Percentiles rank a stretch among this genome's conserved stretches.
Evolutionary conservation across 441 rosid genomes (phyloP).

Genomic region (Erodium trifolium): DNA sequence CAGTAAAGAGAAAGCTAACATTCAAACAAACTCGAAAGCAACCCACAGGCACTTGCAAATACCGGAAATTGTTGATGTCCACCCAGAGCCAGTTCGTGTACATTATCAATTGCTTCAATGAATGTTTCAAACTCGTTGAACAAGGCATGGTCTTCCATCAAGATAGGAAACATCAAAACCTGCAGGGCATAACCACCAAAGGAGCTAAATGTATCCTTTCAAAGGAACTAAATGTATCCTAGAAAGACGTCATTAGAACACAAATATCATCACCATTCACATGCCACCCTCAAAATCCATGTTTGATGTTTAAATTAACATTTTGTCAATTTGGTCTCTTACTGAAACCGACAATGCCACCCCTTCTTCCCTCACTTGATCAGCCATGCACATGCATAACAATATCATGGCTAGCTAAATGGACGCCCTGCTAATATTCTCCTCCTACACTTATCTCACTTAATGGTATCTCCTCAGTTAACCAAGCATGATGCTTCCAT

Average conservation of each 20-base stretch:
- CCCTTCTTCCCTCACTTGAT: too few species aligned
- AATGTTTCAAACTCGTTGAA: slow-evolving; percentile 76
- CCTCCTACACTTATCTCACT: too few species aligned
- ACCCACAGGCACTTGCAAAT: slow-evolving; percentile 20
- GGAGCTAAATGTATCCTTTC: background rate
- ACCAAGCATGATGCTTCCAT: too few species aligned
- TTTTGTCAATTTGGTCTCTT: too few species aligned
- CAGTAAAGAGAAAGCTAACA: slow-evolving; percentile 13
- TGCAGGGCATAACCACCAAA: slow-evolving; percentile 21
- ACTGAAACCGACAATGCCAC: too few species aligned
- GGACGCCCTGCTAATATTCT: too few species aligned
- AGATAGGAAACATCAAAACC: slow-evolving; percentile 93
- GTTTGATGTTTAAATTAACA: too few species aligned
- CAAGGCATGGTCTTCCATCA: slow-evolving; percentile 76
- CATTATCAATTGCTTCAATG: slow-evolving; percentile 77
- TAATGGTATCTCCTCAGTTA: too few species aligned
- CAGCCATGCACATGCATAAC: too few species aligned
- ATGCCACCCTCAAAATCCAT: slow-evolving; percentile 1
- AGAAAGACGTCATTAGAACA: background rate
- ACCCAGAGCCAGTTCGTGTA: slow-evolving; percentile 94
- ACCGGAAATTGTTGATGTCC: slow-evolving; percentile 94
- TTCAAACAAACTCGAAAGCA: slow-evolving; percentile 14
- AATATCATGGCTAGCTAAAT: too few species aligned
- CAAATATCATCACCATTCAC: slow-evolving; percentile 1
- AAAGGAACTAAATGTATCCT: background rate